Evolutionary conservation across 2,329 filamentous ascomycete species (phyloP), one percentile per base, ranked within the genome.

Genomic region (Monosporascus sp.): DNA sequence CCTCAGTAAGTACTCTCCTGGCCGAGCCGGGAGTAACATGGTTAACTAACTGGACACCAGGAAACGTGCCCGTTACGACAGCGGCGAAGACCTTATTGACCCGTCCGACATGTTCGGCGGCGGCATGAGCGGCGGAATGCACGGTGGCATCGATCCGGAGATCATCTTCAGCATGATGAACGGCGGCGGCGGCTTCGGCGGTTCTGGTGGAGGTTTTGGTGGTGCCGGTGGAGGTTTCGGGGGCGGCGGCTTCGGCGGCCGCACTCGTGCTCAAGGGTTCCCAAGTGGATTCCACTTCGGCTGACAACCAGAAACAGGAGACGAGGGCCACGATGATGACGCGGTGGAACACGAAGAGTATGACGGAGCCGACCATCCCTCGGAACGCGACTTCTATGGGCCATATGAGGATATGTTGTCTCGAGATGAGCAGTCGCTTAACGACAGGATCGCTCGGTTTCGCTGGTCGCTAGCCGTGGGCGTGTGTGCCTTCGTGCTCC

Each of bases 61-160:
- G 72, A 97, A 96, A 77, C 87, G 90, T 61, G 88, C 89, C 59
- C 80, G 88, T 50, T 99, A 96, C 68, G 93, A 99, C 68, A 94
- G 87, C 60, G 94, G 94, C 38, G 90, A 94, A 54, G 93, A 99
- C 68, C 82, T 97, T 31, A 80, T 94, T 53, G 93, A 97, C 67
- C 89, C 90, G 3, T 81, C 84, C 49, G 92, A 97, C 65, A 92
- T 93, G 83, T 94, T 93, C 63, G 83, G 84, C 47, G 81, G 76
- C 37, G 79, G 78, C 48, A 74, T 76, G 66, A 75, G 77, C 24
- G 78, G 78, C 5, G 71, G 71, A 51, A 67, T 66, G 74, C 70
- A 50, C 8, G 82, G 83, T 44, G 85, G 81, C 64, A 90, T 92
- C 67, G 85, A 89, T 66, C 86, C 87, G 20, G 87, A 89, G 69